These are phyloP conservation scores for Lentinus polychrous DNA, from an alignment of 1,284 basidiomycete genomes.

Conservation along the genomic window DNA sequence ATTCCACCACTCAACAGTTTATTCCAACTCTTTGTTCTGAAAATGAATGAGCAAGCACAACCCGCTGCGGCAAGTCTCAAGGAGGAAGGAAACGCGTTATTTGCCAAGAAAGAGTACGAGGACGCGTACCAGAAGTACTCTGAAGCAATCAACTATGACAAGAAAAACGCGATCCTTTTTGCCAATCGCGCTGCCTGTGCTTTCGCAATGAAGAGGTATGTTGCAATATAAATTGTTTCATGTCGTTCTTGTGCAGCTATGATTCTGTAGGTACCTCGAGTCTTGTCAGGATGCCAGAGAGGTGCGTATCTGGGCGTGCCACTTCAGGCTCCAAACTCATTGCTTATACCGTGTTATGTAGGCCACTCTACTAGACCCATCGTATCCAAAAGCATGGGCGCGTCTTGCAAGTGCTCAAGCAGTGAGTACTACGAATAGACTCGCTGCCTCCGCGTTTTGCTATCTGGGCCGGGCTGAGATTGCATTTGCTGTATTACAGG, in stretches of 20 bases:
- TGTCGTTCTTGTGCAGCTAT: not conserved
- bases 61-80: constrained; percentile 22
- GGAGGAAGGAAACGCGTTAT: constrained; percentile 30
- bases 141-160: constrained; percentile 25
- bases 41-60: constrained; percentile 4
- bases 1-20: too few relatives aligned
- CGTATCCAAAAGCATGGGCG: constrained; percentile 10
- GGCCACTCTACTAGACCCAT: constrained; percentile 7
- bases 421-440: constrained; percentile 1
- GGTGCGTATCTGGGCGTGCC: constrained; percentile 2
- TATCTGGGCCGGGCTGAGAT: not conserved
- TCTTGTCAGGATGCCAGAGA: constrained; percentile 4
- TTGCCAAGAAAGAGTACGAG: constrained; percentile 24
- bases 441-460: not conserved
- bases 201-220: constrained; percentile 16
- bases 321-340: too few relatives aligned
- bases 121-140: constrained; percentile 28
- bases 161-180: constrained; percentile 28
- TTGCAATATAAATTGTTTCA: not conserved
- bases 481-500: not conserved
- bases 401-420: constrained; percentile 8
- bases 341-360: too few relatives aligned
- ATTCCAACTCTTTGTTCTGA: too few relatives aligned
- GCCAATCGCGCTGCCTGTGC: constrained; percentile 32
- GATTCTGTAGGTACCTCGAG: not conserved